Percentiles rank a stretch among this genome's conserved stretches.
These are phyloP conservation scores for Cordyceps pruinosa DNA, from an alignment of 2,329 filamentous ascomycete species.

Conservation along the genomic window DNA sequence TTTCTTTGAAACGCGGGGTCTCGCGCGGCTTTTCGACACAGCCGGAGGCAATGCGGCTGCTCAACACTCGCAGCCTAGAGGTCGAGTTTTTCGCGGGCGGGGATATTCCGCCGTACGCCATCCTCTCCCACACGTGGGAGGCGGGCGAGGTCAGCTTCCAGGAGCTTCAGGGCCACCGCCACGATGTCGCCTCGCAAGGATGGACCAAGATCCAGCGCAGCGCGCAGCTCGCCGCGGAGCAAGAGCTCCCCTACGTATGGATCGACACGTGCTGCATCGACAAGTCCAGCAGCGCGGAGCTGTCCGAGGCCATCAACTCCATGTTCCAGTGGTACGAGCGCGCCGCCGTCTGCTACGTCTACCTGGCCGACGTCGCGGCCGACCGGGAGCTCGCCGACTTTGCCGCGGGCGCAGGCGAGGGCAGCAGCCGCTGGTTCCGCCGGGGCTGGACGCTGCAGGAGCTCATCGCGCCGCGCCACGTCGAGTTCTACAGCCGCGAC, in stretches of 20 bases:
- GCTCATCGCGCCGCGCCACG: slow-evolving; percentile 18
- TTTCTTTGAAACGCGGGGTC: background rate
- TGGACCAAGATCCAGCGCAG: background rate
- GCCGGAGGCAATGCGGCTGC: slow-evolving; percentile 7
- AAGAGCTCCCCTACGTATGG: slow-evolving; percentile 21
- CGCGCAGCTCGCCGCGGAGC: background rate
- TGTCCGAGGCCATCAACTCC: slow-evolving; percentile 24
- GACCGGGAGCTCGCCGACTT: background rate
- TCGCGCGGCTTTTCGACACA: background rate
- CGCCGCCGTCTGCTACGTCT: slow-evolving; percentile 20
- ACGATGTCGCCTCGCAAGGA: background rate
- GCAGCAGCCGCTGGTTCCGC: slow-evolving; percentile 19
- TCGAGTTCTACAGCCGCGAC: slow-evolving; percentile 19
- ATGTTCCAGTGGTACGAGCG: slow-evolving; percentile 21
- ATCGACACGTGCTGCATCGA: slow-evolving; percentile 26
- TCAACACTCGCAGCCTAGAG: slow-evolving; percentile 7
- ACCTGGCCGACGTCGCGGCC: slow-evolving; percentile 16
- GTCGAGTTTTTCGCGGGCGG: slow-evolving; percentile 9
- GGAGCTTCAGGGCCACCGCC: background rate
- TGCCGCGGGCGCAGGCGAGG: slow-evolving; percentile 2
- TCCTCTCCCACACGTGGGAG: slow-evolving; percentile 22
- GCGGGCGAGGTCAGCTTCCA: slow-evolving; percentile 1
- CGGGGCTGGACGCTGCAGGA: slow-evolving; percentile 24
- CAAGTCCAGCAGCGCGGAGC: slow-evolving; percentile 20
- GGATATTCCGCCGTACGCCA: slow-evolving; percentile 18